Evolutionary conservation across 2,329 filamentous ascomycete genomes (phyloP).

Genomic region (Colletotrichum truncatum): DNA sequence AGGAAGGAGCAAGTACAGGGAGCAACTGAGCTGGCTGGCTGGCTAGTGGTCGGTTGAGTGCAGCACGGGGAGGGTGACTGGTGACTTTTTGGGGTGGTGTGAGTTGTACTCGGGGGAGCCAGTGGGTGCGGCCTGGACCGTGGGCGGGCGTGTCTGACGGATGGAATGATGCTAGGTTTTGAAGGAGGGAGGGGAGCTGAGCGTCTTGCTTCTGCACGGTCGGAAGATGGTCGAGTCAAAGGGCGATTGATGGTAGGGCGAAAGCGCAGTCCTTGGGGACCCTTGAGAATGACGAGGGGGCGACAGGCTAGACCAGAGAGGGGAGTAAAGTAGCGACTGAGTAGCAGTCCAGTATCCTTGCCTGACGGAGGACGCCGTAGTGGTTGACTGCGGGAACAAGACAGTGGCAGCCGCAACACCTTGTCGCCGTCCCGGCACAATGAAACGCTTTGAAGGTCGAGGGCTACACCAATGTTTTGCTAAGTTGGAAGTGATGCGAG

Average conservation of each 20-base stretch:
- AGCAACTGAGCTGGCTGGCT: not conserved
- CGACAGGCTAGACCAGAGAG: constrained; percentile 15
- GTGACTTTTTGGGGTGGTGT: constrained; percentile 1
- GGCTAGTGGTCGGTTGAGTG: not conserved
- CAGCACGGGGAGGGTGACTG: constrained; percentile 3
- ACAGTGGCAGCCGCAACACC: not conserved
- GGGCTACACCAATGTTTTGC: not conserved
- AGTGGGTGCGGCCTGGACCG: constrained; percentile 17
- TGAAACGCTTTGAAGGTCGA: not conserved
- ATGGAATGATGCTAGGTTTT: constrained; percentile 26
- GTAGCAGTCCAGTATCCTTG: not conserved
- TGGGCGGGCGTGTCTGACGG: constrained; percentile 12
- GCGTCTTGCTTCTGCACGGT: not conserved
- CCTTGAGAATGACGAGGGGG: constrained; percentile 28
- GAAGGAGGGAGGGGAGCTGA: constrained; percentile 9
- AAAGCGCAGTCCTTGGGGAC: constrained; percentile 17
- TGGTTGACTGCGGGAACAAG: not conserved
- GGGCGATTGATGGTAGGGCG: constrained; percentile 21
- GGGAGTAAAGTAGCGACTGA: not conserved
- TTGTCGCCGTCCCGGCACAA: not conserved
- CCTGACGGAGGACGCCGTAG: too few species aligned
- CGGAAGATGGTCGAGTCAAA: constrained; percentile 20
- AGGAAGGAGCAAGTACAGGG: constrained; percentile 14
- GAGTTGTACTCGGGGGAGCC: not conserved
- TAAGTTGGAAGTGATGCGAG: not conserved